These are phyloP conservation scores for Pleurotus pulmonarius DNA, from an alignment of 768 basidiomycete species.

Conservation along the genomic window DNA sequence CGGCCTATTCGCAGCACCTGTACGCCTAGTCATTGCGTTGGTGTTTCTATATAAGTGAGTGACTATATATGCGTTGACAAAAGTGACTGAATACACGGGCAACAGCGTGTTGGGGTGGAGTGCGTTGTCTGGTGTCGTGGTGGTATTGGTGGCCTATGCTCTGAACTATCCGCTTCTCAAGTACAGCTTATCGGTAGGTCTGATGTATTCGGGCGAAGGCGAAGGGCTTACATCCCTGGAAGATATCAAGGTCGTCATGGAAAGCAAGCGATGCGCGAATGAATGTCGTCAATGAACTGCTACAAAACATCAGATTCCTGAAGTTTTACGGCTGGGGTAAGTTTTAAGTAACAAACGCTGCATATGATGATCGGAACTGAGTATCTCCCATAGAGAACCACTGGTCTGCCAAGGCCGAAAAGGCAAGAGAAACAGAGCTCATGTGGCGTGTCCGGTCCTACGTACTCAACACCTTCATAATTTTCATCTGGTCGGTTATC, in stretches of 20 bases:
- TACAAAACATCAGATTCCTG: conserved; percentile 70
- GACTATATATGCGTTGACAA: background rate
- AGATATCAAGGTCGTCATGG: conserved; percentile 57
- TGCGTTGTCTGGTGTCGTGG: conserved; percentile 64
- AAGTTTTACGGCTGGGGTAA: conserved; percentile 78
- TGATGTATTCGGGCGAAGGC: background rate
- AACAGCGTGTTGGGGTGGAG: conserved; percentile 74
- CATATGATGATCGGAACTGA: conserved; percentile 4
- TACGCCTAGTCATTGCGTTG: conserved; percentile 62
- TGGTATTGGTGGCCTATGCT: conserved; percentile 57
- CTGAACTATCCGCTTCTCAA: conserved; percentile 68
- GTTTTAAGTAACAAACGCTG: conserved; percentile 9
- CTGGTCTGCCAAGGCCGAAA: conserved; percentile 53
- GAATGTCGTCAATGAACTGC: conserved; percentile 69
- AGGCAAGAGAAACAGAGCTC: conserved; percentile 60
- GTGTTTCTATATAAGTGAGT: conserved; percentile 70
- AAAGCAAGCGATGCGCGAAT: conserved; percentile 67
- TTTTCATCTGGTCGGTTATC: conserved; percentile 61
- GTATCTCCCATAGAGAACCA: conserved; percentile 38
- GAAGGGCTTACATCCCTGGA: conserved; percentile 6
- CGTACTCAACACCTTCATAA: conserved; percentile 53
- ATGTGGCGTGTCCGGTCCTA: conserved; percentile 65
- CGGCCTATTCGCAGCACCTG: conserved; percentile 56
- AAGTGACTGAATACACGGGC: conserved; percentile 6
- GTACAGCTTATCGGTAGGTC: conserved; percentile 57